Evolutionary conservation across 1,284 basidiomycete genomes (phyloP).

Genomic region (Melanopsichium pennsylvanicum): DNA sequence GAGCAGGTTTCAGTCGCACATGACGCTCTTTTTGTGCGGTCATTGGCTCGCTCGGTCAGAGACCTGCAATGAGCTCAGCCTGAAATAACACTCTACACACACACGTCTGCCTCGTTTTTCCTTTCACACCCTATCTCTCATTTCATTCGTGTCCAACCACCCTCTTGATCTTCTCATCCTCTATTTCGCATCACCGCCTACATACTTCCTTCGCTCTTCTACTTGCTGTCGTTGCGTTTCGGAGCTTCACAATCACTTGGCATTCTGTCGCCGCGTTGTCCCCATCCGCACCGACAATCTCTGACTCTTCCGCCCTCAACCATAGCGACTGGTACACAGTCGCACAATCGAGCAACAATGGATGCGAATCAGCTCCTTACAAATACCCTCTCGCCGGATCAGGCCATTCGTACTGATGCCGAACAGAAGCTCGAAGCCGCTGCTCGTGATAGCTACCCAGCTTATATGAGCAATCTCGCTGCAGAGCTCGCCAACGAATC

Average conservation of each 20-base stretch:
- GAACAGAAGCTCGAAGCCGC: constrained; percentile 63
- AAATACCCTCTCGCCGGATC: constrained; percentile 64
- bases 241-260: background rate
- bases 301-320: background rate
- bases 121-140: constrained; percentile 5
- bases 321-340: constrained; percentile 12
- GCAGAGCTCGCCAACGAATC: constrained; percentile 58
- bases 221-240: background rate
- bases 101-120: background rate
- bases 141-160: background rate
- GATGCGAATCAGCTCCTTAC: constrained; percentile 63
- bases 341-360: constrained; percentile 38
- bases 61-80: too few species aligned
- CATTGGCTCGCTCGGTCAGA: too few species aligned
- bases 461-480: constrained; percentile 62
- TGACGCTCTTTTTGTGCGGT: background rate
- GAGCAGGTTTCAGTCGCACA: background rate
- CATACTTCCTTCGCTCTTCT: background rate
- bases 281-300: too few species aligned
- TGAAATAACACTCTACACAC: too few species aligned
- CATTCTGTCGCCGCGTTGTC: background rate
- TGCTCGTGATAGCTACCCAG: constrained; percentile 60
- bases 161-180: background rate
- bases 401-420: constrained; percentile 57
- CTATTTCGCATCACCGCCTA: background rate